Evolutionary conservation across 192 early-diverging fungal species (phyloP), one percentile per base, ranked within the genome.

Genomic region (Backusella sp.): DNA sequence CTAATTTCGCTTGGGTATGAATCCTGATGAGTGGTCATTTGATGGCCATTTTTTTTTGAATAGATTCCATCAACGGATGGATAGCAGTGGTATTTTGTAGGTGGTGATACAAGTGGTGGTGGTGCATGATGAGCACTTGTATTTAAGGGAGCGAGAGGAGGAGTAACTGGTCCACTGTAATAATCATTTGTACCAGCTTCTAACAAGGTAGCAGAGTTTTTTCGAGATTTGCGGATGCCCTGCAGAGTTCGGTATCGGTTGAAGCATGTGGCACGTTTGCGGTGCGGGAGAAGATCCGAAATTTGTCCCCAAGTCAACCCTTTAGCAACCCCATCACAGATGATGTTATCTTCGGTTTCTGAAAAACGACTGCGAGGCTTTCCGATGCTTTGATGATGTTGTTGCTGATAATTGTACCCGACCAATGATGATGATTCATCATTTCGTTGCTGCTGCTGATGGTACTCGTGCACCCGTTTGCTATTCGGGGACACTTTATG

Each of bases 241-340:
- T 77, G 76, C 15, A 81, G 53, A 15, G 80, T 81, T 52, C 76
- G 44, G 53, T 81, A 81, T 39, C 80, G 72, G 67, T 81, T 81
- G 46, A 81, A 81, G 53, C 80, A 81, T 44, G 80, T 81, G 15
- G 80, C 80, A 46, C 80, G 72, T 41, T 81, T 81, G 12, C 80
- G 80, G 32, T 81, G 80, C 15, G 80, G 80, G 44, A 81, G 49
- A n/a, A 74, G 76, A 21, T 73, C 76, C 11, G 80, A 81, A 30
- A 81, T 81, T 52, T 81, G 76, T 3, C 80, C 80, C 80, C 80
- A 81, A 8, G 80, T 77, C 66, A 81, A 42, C 35, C 76, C 75
- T 41, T 81, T 74, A 36, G 80, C 80, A 35, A 81, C 80, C 14
- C 80, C 80, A 28, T 81, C 66, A 49, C 80, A 76, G 17, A 81